Conservation (phyloP, 805 yeast genomes). For the Pichia nanzhaoensis region DNA sequence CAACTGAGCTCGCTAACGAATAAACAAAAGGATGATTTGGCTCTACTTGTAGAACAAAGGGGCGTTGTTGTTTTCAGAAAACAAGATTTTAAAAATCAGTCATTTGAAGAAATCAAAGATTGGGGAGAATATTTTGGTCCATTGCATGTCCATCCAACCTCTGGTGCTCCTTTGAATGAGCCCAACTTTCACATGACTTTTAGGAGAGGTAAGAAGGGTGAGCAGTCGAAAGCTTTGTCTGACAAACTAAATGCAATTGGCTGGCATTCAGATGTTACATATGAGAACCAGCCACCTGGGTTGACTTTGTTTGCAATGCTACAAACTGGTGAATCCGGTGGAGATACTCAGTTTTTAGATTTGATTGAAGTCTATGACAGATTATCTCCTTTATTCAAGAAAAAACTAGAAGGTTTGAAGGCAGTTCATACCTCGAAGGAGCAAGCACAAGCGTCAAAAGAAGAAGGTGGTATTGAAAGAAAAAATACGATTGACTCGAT, state of each 20-base stretch:
- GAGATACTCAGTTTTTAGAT: constrained; percentile 77
- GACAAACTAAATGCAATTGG: constrained; percentile 33
- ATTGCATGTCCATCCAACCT: constrained; percentile 67
- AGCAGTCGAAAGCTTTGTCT: constrained; percentile 31
- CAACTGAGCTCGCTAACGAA: constrained; percentile 49
- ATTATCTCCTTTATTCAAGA: constrained; percentile 58
- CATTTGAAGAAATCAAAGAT: constrained; percentile 41
- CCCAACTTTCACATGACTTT: constrained; percentile 61
- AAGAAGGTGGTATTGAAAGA: constrained; percentile 57
- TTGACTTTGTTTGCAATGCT: constrained; percentile 60
- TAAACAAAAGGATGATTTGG: constrained; percentile 60
- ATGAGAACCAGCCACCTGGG: constrained; percentile 69
- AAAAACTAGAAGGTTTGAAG: constrained; percentile 51
- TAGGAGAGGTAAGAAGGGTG: constrained; percentile 39
- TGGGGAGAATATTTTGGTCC: constrained; percentile 64
- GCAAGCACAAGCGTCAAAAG: constrained; percentile 54
- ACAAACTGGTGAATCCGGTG: constrained; percentile 57
- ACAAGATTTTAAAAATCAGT: constrained; percentile 56
- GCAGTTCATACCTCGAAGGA: constrained; percentile 66
- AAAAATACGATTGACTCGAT: constrained; percentile 54
- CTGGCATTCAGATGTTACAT: constrained; percentile 75
- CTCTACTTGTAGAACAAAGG: constrained; percentile 58
- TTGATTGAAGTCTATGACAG: constrained; percentile 64
- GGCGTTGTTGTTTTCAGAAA: constrained; percentile 60
- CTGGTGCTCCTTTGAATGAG: constrained; percentile 56